These are phyloP conservation scores for Rubroboletus pulcherrimus DNA, from an alignment of 768 basidiomycete species.

Conservation along the genomic window DNA sequence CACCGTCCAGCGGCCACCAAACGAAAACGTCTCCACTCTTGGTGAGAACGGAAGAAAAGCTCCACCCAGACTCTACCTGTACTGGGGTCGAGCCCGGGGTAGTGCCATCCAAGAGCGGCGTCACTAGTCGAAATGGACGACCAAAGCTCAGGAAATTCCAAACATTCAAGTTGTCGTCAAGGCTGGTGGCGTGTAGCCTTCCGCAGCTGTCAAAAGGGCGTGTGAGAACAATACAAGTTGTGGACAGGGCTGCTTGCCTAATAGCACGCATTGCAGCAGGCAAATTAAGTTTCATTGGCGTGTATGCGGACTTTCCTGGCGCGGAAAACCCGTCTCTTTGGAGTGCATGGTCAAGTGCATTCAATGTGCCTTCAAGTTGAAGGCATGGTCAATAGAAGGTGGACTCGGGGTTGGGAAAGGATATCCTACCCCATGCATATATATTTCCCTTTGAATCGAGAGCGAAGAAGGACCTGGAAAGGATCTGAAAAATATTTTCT, in stretches of 20 bases:
- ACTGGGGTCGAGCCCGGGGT: conserved; percentile 46
- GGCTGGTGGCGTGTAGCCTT: conserved; percentile 62
- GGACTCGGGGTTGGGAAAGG: neutral
- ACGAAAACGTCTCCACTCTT: conserved; percentile 67
- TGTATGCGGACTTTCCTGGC: conserved; percentile 43
- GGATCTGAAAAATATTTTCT: neutral
- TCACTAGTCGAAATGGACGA: conserved; percentile 60
- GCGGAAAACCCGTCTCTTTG: conserved; percentile 55
- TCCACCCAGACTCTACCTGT: conserved; percentile 81
- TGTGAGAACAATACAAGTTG: conserved; percentile 10
- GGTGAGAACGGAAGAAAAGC: conserved; percentile 70
- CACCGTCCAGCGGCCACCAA: conserved; percentile 64
- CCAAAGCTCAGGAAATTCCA: conserved; percentile 83
- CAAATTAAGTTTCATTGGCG: conserved; percentile 57
- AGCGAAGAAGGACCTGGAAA: conserved; percentile 80
- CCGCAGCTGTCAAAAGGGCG: conserved; percentile 56
- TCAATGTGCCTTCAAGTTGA: conserved; percentile 54
- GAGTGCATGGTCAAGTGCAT: conserved; percentile 42
- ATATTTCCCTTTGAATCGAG: conserved; percentile 71
- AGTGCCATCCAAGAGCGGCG: conserved; percentile 36
- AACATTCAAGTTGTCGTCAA: conserved; percentile 56
- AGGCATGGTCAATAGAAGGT: conserved; percentile 2
- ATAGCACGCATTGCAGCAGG: conserved; percentile 58
- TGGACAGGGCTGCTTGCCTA: conserved; percentile 42
- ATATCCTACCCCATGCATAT: conserved; percentile 71